These are phyloP conservation scores for Cladorrhinum samala DNA, from an alignment of 495 filamentous ascomycete genomes.

Conservation along the genomic window DNA sequence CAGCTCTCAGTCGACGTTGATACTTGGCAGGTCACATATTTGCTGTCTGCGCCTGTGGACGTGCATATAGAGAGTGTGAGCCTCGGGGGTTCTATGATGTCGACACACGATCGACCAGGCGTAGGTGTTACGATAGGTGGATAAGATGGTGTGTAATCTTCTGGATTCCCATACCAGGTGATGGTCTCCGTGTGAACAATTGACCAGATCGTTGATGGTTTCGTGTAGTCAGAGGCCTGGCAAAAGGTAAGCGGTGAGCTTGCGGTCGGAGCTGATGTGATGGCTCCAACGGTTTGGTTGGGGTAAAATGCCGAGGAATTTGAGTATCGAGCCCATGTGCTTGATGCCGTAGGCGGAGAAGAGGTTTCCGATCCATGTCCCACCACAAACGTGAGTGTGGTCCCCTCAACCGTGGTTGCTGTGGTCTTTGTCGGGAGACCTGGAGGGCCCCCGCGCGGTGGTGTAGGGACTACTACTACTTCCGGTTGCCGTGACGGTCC, in stretches of 20 bases:
- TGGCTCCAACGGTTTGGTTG: conserved; percentile 15
- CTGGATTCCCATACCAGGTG: conserved; percentile 38
- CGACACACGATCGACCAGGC: conserved; percentile 29
- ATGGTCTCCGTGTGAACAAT: conserved; percentile 40
- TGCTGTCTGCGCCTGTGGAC: conserved; percentile 24
- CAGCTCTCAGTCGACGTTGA: conserved; percentile 17
- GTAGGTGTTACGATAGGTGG: conserved; percentile 30
- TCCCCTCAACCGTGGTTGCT: neutral
- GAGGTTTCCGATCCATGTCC: neutral
- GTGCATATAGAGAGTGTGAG: conserved; percentile 36
- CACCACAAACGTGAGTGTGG: conserved; percentile 1
- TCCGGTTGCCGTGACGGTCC: too few relatives aligned
- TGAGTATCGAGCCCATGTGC: neutral
- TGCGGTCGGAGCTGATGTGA: neutral
- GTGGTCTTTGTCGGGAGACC: neutral
- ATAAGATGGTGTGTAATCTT: conserved; percentile 38
- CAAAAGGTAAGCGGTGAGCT: conserved; percentile 13
- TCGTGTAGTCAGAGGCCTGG: conserved; percentile 9
- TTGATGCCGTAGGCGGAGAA: neutral
- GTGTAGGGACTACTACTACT: too few relatives aligned
- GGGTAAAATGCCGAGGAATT: conserved; percentile 2
- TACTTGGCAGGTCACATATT: conserved; percentile 20
- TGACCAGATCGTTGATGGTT: conserved; percentile 26
- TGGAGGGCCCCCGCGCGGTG: conserved; percentile 5
- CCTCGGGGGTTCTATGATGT: conserved; percentile 20